Base-by-base conservation (phyloP, 23 red algal genomes). In the Agarophyton chilense region DNA sequence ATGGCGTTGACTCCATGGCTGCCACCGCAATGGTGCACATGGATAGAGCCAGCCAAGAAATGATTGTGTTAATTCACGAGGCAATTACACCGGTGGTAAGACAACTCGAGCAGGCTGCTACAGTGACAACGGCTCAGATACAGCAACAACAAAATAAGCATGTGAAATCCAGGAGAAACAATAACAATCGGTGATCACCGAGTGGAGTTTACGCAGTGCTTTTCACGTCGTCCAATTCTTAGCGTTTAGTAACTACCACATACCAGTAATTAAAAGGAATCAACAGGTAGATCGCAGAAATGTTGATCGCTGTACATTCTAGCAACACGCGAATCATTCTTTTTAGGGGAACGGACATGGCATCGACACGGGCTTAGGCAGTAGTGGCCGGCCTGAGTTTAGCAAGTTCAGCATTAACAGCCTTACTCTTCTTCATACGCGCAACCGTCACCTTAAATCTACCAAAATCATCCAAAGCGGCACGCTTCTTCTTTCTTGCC, bases 391-490 rank as follows among this genome's bases (percentile, higher is more conserved):
- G 46, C 54, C 72, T 74, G 26, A 90, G 33, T 16, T 78, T 79
- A 19, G 78, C 72, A 52, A 90, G 78, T 39, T 90, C 55, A n/a
- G 72, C 74, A 0, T 57, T 66, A 52, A 98, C 72, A 21, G 77
- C 67, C 60, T 87, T 86, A 9, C 85, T 76, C 77, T 93, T 92
- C 80, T 72, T 58, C 86, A 95, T 95, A 33, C 91, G 77, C 22
- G 94, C 93, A 40, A 94, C 83, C 96, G 95, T 98, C 17, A 98
- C 88, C 64, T 95, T 95, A 54, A 98, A 98, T 17, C 96, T 80
- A 36, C 92, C 96, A 93, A 95, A 98, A 56, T 98, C 96, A 60
- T 71, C 81, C 72, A 98, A 57, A 34, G 71, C 40, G 52, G 84
- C 78, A 32, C 93, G 67, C 85, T 93, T 90, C 38, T 73, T 49